Percentiles rank a stretch among this genome's conserved stretches.
phyloP scores from a whole-genome alignment of 2,329 filamentous ascomycete species.

The Botrytis byssoidea region DNA sequence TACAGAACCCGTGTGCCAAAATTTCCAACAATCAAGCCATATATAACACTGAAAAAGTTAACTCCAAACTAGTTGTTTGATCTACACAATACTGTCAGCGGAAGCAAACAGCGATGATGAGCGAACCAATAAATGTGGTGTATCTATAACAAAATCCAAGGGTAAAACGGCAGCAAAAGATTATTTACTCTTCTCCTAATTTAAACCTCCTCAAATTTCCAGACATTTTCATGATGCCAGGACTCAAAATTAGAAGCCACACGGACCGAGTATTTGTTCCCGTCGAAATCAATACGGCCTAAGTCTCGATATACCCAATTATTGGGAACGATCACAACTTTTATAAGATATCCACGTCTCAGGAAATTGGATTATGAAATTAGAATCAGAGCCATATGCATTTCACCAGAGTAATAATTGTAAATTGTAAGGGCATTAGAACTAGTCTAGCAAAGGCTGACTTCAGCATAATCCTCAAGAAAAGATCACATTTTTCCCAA shows the following conservation, averaged over 20 bases:
- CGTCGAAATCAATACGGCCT: background rate
- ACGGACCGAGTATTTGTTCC: background rate
- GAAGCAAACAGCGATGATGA: background rate
- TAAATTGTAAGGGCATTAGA: background rate
- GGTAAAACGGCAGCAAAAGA: background rate
- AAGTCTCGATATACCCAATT: background rate
- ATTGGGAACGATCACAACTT: background rate
- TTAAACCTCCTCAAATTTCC: background rate
- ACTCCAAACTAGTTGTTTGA: background rate
- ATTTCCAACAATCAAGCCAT: background rate
- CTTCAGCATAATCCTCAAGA: background rate
- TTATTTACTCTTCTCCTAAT: background rate
- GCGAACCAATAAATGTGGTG: background rate
- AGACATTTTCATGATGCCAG: background rate
- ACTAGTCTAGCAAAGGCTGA: background rate
- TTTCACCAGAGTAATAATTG: background rate
- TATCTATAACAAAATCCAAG: background rate
- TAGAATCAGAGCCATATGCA: background rate
- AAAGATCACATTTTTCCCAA: background rate
- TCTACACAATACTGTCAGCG: background rate
- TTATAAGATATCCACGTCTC: too few relatives aligned
- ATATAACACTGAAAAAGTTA: background rate
- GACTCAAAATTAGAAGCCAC: background rate
- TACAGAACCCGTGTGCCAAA: background rate
- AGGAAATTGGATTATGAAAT: too few relatives aligned